A percentile compares a stretch with the other conserved stretches of the same genome.
Evolutionary conservation across 768 basidiomycete genomes (phyloP).

Genomic region (Exsudoporus frostii): DNA sequence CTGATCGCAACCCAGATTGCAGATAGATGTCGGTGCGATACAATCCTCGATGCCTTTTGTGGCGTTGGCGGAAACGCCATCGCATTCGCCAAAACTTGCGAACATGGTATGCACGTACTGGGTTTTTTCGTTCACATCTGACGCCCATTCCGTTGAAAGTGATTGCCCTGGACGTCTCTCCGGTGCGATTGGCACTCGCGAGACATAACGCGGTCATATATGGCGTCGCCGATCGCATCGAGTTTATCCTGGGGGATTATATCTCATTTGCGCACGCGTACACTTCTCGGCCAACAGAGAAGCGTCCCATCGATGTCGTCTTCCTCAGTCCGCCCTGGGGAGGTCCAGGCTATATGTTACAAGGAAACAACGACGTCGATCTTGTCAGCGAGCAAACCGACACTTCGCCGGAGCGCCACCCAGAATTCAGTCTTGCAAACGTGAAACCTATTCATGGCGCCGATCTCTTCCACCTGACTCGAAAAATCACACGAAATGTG

Average conservation of each 20-base stretch:
- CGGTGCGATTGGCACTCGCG: constrained; percentile 82
- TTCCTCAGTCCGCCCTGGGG: constrained; percentile 98
- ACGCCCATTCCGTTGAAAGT: constrained; percentile 47
- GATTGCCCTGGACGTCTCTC: constrained; percentile 88
- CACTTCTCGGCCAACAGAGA: constrained; percentile 26
- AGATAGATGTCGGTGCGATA: constrained; percentile 81
- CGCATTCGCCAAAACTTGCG: constrained; percentile 94
- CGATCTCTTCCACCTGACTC: constrained; percentile 73
- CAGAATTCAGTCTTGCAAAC: constrained; percentile 64
- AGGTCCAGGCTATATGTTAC: constrained; percentile 66
- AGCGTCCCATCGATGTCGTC: constrained; percentile 75
- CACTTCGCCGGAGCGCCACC: constrained; percentile 31
- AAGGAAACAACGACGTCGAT: constrained; percentile 2
- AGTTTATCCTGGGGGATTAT: constrained; percentile 89
- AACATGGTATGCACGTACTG: constrained; percentile 62
- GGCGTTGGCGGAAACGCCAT: constrained; percentile 98
- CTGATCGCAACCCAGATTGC: constrained; percentile 91
- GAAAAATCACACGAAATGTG: constrained; percentile 73
- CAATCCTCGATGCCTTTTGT: constrained; percentile 91
- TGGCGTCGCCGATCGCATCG: constrained; percentile 92
- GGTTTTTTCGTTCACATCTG: not conserved
- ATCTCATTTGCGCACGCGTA: constrained; percentile 68
- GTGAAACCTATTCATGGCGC: constrained; percentile 81
- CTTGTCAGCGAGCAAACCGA: not conserved
- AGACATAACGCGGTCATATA: constrained; percentile 92